phyloP scores from a whole-genome alignment of 129 eudicot species.

The Tagetes erecta region DNA sequence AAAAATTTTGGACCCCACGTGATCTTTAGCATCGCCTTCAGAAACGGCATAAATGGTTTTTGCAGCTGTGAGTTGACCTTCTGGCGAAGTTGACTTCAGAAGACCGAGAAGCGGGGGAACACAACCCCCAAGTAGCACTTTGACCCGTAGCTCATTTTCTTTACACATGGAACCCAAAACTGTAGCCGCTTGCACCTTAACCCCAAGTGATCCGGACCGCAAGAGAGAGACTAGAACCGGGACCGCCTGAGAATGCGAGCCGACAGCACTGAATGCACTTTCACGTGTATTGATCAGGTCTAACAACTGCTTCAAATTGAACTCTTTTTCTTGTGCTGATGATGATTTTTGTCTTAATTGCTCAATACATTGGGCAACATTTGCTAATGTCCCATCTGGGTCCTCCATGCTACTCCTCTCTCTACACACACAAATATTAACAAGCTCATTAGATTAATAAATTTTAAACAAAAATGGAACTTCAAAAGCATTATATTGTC shows the following conservation, averaged over 20 bases:
- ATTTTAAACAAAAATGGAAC: slow-evolving; percentile 18
- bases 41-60: slow-evolving; percentile 95
- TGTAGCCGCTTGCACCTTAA: slow-evolving; percentile 89
- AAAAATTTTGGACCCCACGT: slow-evolving; percentile 93
- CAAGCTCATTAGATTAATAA: not conserved
- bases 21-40: slow-evolving; percentile 94
- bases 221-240: slow-evolving; percentile 98
- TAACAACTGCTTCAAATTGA: slow-evolving; percentile 64
- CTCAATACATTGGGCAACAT: slow-evolving; percentile 99
- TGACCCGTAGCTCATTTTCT: slow-evolving; percentile 91
- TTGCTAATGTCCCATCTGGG: slow-evolving; percentile 96
- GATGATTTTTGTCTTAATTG: slow-evolving; percentile 87
- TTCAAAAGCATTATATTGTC: slow-evolving; percentile 9
- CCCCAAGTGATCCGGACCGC: slow-evolving; percentile 86
- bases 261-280: slow-evolving; percentile 96
- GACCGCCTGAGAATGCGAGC: slow-evolving; percentile 98
- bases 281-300: slow-evolving; percentile 91
- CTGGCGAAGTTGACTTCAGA: slow-evolving; percentile 85
- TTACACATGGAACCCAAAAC: slow-evolving; percentile 92
- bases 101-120: slow-evolving; percentile 97
- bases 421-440: slow-evolving; percentile 41
- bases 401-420: slow-evolving; percentile 95
- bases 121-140: slow-evolving; percentile 96
- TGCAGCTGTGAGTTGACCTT: slow-evolving; percentile 94
- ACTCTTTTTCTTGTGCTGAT: slow-evolving; percentile 80